A percentile compares a stretch with the other conserved stretches of the same genome.
Conservation (phyloP, 2,329 filamentous ascomycete species). For the Aspergillus tubingensis region DNA sequence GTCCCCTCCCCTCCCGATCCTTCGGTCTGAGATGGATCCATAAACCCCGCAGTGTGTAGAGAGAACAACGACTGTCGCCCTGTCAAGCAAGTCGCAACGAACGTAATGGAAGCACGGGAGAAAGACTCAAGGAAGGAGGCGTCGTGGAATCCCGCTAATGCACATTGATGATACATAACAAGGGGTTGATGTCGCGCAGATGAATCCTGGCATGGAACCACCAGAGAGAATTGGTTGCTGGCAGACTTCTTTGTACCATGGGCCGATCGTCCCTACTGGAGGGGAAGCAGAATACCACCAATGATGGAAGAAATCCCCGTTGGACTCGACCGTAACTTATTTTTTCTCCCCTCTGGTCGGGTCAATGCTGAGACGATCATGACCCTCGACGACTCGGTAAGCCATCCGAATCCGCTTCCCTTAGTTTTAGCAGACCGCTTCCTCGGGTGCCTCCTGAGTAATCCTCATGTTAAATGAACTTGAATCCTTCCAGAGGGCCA, state of each 20-base stretch:
- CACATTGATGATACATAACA: constrained; percentile 26
- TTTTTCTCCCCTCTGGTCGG: constrained; percentile 5
- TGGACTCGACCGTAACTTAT: not conserved
- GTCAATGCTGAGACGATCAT: constrained; percentile 20
- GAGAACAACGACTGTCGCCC: constrained; percentile 1
- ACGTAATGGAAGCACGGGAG: constrained; percentile 3
- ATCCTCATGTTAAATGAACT: too few species aligned
- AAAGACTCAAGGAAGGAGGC: constrained; percentile 7
- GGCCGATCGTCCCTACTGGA: not conserved
- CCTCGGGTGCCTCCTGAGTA: constrained; percentile 10
- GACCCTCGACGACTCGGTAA: constrained; percentile 19
- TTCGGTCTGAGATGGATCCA: constrained; percentile 10
- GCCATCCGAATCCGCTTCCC: constrained; percentile 13
- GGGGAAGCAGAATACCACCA: too few species aligned
- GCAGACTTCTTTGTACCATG: constrained; percentile 1
- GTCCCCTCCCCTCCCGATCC: not conserved
- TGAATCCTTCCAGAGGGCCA: too few species aligned
- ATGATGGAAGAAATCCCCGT: not conserved
- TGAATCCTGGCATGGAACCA: constrained; percentile 23
- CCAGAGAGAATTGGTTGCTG: constrained; percentile 10
- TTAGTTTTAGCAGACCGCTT: constrained; percentile 18
- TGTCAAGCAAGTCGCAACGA: not conserved
- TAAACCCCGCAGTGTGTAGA: constrained; percentile 31
- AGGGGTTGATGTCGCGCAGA: constrained; percentile 35
- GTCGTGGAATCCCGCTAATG: constrained; percentile 17